These are phyloP conservation scores for Vinca major DNA, from an alignment of 305 asterid species.

Conservation along the genomic window DNA sequence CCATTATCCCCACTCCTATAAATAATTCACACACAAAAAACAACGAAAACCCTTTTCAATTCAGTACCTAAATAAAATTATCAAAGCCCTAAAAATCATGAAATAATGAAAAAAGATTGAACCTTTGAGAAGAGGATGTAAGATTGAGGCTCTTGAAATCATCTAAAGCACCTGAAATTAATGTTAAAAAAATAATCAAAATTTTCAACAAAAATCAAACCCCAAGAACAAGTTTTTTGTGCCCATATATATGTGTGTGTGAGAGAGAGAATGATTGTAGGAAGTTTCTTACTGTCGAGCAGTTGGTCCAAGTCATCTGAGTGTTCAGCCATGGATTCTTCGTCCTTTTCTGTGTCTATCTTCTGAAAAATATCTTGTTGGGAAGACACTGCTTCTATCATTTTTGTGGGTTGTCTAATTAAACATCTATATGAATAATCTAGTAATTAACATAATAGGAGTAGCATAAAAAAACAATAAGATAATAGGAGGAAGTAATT, in stretches of 20 bases:
- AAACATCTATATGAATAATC: too few relatives aligned
- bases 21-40: constrained; percentile 8
- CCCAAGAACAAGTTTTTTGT: not conserved
- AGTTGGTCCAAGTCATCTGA: constrained; percentile 86
- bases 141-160: constrained; percentile 91
- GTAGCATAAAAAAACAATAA: too few relatives aligned
- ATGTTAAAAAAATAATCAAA: not conserved
- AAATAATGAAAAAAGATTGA: constrained; percentile 8
- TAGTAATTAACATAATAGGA: too few relatives aligned
- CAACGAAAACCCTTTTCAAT: constrained; percentile 8
- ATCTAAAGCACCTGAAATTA: constrained; percentile 87
- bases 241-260: not conserved
- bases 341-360: not conserved
- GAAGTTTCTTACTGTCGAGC: constrained; percentile 66
- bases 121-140: constrained; percentile 70
- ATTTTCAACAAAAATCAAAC: not conserved
- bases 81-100: constrained; percentile 7
- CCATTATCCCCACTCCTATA: constrained; percentile 33
- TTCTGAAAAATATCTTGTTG: not conserved
- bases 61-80: constrained; percentile 3
- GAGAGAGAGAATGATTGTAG: not conserved
- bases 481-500: too few relatives aligned
- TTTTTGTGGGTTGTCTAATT: not conserved
- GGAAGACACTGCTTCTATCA: not conserved
- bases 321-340: constrained; percentile 52